phyloP scores from a whole-genome alignment of 805 yeast species.

The Candida krabiensis region DNA sequence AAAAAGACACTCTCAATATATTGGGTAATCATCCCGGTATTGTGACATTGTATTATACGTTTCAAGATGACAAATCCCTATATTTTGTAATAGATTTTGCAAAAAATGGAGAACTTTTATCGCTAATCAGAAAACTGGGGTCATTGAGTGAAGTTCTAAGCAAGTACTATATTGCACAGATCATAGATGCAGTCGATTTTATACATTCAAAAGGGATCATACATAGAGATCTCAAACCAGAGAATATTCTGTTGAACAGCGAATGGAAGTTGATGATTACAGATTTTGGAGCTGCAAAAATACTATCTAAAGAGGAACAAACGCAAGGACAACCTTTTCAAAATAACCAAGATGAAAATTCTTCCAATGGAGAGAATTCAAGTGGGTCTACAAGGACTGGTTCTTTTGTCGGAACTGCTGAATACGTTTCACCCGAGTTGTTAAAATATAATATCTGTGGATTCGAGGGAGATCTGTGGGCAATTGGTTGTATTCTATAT shows the following conservation, averaged over 20 bases:
- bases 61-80: constrained; percentile 85
- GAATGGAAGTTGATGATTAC: constrained; percentile 90
- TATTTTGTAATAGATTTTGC: constrained; percentile 95
- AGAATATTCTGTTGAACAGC: constrained; percentile 79
- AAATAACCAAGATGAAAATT: constrained; percentile 12
- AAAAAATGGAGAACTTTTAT: constrained; percentile 88
- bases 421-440: constrained; percentile 92
- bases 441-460: constrained; percentile 78
- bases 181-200: constrained; percentile 86
- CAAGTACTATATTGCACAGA: constrained; percentile 78
- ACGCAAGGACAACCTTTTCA: constrained; percentile 16
- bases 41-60: constrained; percentile 87
- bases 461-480: constrained; percentile 88
- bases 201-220: constrained; percentile 89
- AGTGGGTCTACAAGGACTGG: constrained; percentile 46
- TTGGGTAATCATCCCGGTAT: constrained; percentile 94
- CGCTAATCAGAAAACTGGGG: constrained; percentile 75
- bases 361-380: constrained; percentile 14
- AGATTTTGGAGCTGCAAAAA: constrained; percentile 97
- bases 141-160: constrained; percentile 73
- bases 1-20: constrained; percentile 83
- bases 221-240: constrained; percentile 94
- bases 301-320: constrained; percentile 49
- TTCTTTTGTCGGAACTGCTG: constrained; percentile 97
- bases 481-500: constrained; percentile 83